phyloP scores from a whole-genome alignment of 495 filamentous ascomycete species.

The Aspergillus nidulans region DNA sequence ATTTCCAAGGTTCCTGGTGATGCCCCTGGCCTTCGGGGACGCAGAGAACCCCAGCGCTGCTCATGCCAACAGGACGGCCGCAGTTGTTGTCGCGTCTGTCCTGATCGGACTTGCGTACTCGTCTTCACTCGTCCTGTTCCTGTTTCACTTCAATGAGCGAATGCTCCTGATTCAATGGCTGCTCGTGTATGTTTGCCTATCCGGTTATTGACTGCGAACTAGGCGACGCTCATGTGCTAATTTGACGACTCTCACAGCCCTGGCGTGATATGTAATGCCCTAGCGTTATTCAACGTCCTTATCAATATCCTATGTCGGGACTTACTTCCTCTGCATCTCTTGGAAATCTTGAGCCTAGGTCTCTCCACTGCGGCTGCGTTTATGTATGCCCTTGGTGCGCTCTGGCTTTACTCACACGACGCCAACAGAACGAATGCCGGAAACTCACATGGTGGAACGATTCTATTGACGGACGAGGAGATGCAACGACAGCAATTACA shows the following conservation, averaged over 20 bases:
- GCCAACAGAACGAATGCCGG: slow-evolving; percentile 4
- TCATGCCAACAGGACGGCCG: slow-evolving; percentile 15
- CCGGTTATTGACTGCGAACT: background rate
- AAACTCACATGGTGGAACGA: slow-evolving; percentile 13
- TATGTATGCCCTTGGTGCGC: slow-evolving; percentile 24
- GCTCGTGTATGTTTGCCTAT: slow-evolving; percentile 20
- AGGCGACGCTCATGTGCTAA: background rate
- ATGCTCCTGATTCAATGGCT: slow-evolving; percentile 27
- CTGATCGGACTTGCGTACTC: slow-evolving; percentile 26
- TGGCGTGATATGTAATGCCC: slow-evolving; percentile 22
- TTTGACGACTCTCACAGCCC: slow-evolving; percentile 21
- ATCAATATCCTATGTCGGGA: slow-evolving; percentile 29
- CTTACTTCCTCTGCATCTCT: slow-evolving; percentile 20
- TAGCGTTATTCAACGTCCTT: slow-evolving; percentile 31
- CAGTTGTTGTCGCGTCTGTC: slow-evolving; percentile 18
- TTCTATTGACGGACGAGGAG: slow-evolving; percentile 33
- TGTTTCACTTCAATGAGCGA: slow-evolving; percentile 19
- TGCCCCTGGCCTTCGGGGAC: slow-evolving; percentile 26
- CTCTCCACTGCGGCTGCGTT: slow-evolving; percentile 24
- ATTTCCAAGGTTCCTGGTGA: slow-evolving; percentile 25
- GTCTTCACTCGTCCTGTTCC: slow-evolving; percentile 22
- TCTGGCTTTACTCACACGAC: slow-evolving; percentile 23
- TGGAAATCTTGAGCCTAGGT: slow-evolving; percentile 22
- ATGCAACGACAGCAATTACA: slow-evolving; percentile 36
- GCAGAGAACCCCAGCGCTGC: background rate